These are phyloP conservation scores for Cornus florida DNA, from an alignment of 148 eudicot genomes.

Conservation along the genomic window DNA sequence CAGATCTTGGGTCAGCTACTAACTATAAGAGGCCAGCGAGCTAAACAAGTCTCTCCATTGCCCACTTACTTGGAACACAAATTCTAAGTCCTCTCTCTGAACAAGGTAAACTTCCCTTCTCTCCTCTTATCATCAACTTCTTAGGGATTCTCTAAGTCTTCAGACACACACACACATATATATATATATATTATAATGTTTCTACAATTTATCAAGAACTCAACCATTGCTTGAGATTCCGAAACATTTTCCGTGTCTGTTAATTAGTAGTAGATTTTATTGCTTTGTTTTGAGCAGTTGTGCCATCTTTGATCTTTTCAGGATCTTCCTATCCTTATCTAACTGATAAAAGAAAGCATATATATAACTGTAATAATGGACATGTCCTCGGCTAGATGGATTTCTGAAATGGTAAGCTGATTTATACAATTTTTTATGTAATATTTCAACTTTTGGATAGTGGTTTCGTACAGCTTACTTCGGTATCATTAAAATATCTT, in stretches of 20 bases:
- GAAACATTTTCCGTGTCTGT: no score
- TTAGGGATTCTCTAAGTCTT: no score
- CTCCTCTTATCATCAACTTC: not conserved
- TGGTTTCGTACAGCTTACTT: no score
- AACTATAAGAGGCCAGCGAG: not conserved
- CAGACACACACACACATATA: no score
- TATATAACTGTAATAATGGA: not conserved
- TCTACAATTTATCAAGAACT: no score
- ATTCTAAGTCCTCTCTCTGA: not conserved
- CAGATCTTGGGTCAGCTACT: not conserved
- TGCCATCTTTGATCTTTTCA: not conserved
- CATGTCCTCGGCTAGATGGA: not conserved
- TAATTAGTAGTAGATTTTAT: no score
- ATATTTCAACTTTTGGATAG: no score
- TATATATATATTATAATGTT: no score
- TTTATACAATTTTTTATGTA: no score
- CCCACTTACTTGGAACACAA: not conserved
- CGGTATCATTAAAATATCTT: no score
- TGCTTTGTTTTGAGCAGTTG: not conserved
- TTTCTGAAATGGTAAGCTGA: not conserved
- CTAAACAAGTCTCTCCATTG: not conserved
- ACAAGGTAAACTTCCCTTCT: not conserved
- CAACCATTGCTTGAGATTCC: no score
- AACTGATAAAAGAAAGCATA: not conserved
- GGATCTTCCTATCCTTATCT: not conserved